These are phyloP conservation scores for Isatis tinctoria DNA, from an alignment of 345 rosid genomes.

Conservation along the genomic window DNA sequence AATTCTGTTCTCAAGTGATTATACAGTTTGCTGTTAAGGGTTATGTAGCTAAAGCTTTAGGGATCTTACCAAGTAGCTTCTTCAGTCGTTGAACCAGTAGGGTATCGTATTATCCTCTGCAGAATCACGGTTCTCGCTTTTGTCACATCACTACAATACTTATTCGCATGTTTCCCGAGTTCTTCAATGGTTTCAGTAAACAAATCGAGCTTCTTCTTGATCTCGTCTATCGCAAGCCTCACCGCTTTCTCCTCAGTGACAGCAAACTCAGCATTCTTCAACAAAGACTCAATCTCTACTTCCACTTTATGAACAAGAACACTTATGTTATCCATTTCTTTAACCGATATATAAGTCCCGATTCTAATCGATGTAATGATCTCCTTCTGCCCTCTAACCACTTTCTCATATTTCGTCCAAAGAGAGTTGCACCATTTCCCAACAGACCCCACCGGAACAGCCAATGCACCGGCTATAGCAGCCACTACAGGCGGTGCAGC, in stretches of 20 bases:
- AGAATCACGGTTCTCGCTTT: conserved; percentile 69
- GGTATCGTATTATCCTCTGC: conserved; percentile 53
- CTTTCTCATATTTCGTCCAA: conserved; percentile 60
- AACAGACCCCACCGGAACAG: conserved; percentile 62
- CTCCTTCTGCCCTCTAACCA: conserved; percentile 51
- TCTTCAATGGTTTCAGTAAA: conserved; percentile 55
- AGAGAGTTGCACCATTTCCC: conserved; percentile 78
- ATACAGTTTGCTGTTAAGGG: too few relatives aligned
- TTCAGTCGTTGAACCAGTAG: conserved; percentile 29
- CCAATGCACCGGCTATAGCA: conserved; percentile 65
- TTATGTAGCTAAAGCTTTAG: background rate
- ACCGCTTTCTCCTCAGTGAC: conserved; percentile 46
- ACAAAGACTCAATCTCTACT: conserved; percentile 49
- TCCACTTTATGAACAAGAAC: conserved; percentile 52
- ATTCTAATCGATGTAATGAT: conserved; percentile 44
- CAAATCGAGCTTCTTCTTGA: conserved; percentile 62
- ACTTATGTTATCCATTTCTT: conserved; percentile 67
- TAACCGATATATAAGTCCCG: conserved; percentile 46
- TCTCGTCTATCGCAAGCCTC: conserved; percentile 70
- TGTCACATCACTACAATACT: conserved; percentile 63
- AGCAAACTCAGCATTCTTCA: conserved; percentile 54
- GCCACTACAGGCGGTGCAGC: conserved; percentile 70
- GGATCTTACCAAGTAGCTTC: conserved; percentile 26
- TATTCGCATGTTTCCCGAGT: conserved; percentile 55
- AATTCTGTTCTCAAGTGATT: background rate